A percentile compares a stretch with the other conserved stretches of the same genome.
Evolutionary conservation across 1,139 yeast genomes (phyloP).

Genomic region (Lodderomyces elongisporus): DNA sequence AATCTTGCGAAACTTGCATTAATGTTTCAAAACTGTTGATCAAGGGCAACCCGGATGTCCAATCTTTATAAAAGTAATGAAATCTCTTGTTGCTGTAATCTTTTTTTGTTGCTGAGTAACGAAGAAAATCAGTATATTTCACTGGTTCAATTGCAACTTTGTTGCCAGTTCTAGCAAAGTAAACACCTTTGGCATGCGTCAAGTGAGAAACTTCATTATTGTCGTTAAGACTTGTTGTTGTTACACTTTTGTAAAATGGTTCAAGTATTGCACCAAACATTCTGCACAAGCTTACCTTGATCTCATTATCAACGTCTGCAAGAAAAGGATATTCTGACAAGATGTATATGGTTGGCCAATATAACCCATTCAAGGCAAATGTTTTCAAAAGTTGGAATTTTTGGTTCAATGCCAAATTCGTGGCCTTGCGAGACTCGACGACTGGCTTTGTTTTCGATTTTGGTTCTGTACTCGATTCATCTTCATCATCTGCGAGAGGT

Average conservation of each 20-base stretch:
- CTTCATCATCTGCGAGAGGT: slow-evolving; percentile 68
- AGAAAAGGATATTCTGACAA: slow-evolving; percentile 61
- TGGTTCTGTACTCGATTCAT: slow-evolving; percentile 12
- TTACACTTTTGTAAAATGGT: slow-evolving; percentile 39
- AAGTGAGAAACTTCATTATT: slow-evolving; percentile 19
- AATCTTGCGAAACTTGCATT: slow-evolving; percentile 39
- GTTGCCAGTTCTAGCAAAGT: slow-evolving; percentile 30
- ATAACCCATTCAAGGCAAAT: slow-evolving; percentile 57
- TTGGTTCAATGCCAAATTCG: slow-evolving; percentile 18
- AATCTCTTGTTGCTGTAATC: slow-evolving; percentile 28
- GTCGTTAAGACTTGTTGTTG: slow-evolving; percentile 15
- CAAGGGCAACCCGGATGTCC: slow-evolving; percentile 42
- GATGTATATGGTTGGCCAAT: slow-evolving; percentile 59
- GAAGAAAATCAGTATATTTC: slow-evolving; percentile 14
- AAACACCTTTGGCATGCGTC: slow-evolving; percentile 20
- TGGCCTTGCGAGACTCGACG: slow-evolving; percentile 6
- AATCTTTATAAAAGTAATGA: slow-evolving; percentile 47
- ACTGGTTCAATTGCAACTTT: slow-evolving; percentile 23
- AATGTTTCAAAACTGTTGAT: slow-evolving; percentile 42
- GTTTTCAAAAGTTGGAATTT: slow-evolving; percentile 44
- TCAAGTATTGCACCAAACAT: slow-evolving; percentile 47
- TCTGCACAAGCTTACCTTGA: slow-evolving; percentile 46
- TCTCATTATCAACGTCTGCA: slow-evolving; percentile 49
- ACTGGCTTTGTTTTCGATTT: slow-evolving; percentile 14
- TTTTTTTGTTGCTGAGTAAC: slow-evolving; percentile 30